Evolutionary conservation across 1,139 yeast genomes (phyloP).

Genomic region (Meyerozyma guilliermondii): DNA sequence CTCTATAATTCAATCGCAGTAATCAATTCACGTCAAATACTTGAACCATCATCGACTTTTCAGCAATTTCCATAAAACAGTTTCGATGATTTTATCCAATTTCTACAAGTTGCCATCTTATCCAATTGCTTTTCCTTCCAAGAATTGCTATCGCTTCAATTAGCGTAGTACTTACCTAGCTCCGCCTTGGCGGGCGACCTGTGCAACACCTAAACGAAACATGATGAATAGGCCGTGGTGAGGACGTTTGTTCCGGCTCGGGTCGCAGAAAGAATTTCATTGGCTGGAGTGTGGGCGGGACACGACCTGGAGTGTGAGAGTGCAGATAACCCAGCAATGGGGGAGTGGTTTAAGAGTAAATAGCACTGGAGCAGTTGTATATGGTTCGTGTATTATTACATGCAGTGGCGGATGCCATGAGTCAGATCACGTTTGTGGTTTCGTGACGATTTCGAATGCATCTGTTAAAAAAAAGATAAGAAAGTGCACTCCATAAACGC

Average conservation of each 20-base stretch:
- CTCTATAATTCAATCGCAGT: too few relatives aligned
- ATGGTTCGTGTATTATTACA: not conserved
- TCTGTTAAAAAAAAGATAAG: not conserved
- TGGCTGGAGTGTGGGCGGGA: conserved; percentile 9
- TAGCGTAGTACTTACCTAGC: conserved; percentile 45
- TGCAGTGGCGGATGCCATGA: not conserved
- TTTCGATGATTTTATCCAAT: too few relatives aligned
- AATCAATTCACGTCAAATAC: too few relatives aligned
- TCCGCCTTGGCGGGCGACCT: conserved; percentile 56
- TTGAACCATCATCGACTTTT: too few relatives aligned
- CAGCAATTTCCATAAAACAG: too few relatives aligned
- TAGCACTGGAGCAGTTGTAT: too few relatives aligned
- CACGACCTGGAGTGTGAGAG: not conserved
- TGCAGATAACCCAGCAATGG: not conserved
- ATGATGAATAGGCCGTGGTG: conserved; percentile 20
- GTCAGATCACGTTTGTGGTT: not conserved
- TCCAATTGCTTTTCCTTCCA: not conserved
- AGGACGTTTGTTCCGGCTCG: conserved; percentile 6
- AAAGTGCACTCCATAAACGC: too few relatives aligned
- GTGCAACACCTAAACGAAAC: conserved; percentile 65
- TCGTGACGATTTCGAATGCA: not conserved
- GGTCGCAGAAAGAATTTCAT: conserved; percentile 15
- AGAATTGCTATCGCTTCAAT: not conserved
- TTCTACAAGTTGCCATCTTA: too few relatives aligned
- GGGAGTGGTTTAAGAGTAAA: too few relatives aligned